phyloP scores from a whole-genome alignment of 2,329 filamentous ascomycete genomes.

The Exophiala phaeomuriformis region DNA sequence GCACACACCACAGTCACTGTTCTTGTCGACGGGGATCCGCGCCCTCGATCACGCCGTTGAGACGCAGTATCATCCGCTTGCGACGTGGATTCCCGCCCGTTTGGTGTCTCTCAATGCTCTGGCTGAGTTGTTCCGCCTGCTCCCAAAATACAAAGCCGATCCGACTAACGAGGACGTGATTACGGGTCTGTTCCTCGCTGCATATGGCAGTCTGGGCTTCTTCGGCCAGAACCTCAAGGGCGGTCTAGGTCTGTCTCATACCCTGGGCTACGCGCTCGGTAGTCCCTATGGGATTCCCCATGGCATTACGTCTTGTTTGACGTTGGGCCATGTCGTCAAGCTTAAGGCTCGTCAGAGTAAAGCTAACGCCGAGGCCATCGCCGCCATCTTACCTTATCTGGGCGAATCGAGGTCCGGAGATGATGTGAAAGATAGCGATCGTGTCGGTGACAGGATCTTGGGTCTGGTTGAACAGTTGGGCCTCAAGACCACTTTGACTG shows the following conservation, averaged over 20 bases:
- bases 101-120: constrained; percentile 42
- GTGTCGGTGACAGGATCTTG: constrained; percentile 24
- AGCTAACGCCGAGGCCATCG: constrained; percentile 35
- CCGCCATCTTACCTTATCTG: constrained; percentile 26
- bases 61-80: constrained; percentile 46
- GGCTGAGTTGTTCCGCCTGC: constrained; percentile 41
- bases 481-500: constrained; percentile 23
- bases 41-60: constrained; percentile 53
- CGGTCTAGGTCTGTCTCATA: constrained; percentile 44
- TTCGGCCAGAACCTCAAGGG: constrained; percentile 46
- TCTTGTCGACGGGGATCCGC: constrained; percentile 46
- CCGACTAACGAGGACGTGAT: constrained; percentile 40
- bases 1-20: constrained; percentile 46
- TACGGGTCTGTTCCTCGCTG: constrained; percentile 47
- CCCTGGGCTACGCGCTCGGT: constrained; percentile 47
- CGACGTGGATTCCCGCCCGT: constrained; percentile 46
- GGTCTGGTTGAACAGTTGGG: constrained; percentile 24
- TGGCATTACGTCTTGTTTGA: constrained; percentile 50
- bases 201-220: constrained; percentile 47
- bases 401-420: constrained; percentile 23
- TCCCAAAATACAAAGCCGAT: constrained; percentile 41
- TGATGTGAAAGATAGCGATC: constrained; percentile 21
- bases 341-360: constrained; percentile 43
- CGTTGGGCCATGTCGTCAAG: constrained; percentile 48
- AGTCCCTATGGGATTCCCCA: constrained; percentile 51